Conservation (phyloP, 2,329 filamentous ascomycete species). For the Phaeosphaeria sp. region DNA sequence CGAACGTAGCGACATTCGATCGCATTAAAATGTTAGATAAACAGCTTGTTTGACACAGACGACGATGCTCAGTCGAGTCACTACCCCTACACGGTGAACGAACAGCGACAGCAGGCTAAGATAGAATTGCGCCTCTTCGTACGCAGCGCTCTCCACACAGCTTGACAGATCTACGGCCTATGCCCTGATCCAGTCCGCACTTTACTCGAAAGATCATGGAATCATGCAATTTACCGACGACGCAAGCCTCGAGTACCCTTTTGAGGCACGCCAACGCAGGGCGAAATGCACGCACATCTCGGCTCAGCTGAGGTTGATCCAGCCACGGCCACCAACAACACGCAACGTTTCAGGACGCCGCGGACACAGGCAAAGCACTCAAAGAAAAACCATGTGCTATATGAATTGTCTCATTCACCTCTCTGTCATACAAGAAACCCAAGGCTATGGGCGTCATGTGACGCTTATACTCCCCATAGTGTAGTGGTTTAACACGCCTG, state of each 20-base stretch:
- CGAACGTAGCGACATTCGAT: neutral
- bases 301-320: constrained; percentile 1
- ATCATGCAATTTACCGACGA: neutral
- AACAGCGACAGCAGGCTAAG: neutral
- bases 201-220: neutral
- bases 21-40: too few species aligned
- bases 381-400: neutral
- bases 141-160: neutral
- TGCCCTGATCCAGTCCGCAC: neutral
- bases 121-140: neutral
- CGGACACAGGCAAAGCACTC: neutral
- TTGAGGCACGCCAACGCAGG: constrained; percentile 6
- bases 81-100: neutral
- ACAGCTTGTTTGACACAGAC: too few species aligned
- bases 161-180: neutral
- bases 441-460: constrained; percentile 4
- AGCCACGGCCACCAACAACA: neutral
- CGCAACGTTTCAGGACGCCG: neutral
- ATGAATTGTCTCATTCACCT: neutral
- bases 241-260: neutral
- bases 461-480: constrained; percentile 5
- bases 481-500: constrained; percentile 9
- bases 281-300: constrained; percentile 3
- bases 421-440: constrained; percentile 1
- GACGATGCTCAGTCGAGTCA: too few species aligned